Percentiles rank a stretch among this genome's conserved stretches.
These are phyloP conservation scores for Amaranthus hypochondriacus DNA, from an alignment of 148 eudicot genomes.

Conservation along the genomic window DNA sequence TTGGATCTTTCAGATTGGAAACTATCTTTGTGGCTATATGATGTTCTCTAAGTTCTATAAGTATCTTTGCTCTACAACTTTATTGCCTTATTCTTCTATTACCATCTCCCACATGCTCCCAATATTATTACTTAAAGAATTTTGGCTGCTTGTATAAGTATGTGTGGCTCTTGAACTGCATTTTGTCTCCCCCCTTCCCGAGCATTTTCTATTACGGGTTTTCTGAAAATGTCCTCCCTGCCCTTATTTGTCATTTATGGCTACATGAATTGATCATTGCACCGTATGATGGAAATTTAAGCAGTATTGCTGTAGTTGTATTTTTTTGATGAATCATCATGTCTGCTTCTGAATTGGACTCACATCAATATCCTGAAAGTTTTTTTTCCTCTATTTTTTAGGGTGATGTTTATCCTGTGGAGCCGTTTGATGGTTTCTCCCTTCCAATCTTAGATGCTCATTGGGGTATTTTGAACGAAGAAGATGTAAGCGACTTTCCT, in stretches of 20 bases:
- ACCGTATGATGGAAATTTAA: not conserved
- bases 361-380: not conserved
- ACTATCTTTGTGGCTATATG: too few relatives aligned
- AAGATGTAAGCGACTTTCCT: constrained; percentile 59
- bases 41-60: too few relatives aligned
- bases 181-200: too few relatives aligned
- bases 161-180: too few relatives aligned
- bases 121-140: too few relatives aligned
- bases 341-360: not conserved
- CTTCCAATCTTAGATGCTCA: constrained; percentile 45
- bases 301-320: not conserved
- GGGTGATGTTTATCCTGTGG: constrained; percentile 60
- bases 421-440: constrained; percentile 34
- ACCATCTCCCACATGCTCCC: too few relatives aligned
- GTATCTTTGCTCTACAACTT: too few relatives aligned
- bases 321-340: not conserved
- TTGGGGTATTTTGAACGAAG: constrained; percentile 80
- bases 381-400: constrained; percentile 22
- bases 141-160: too few relatives aligned
- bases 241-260: not conserved
- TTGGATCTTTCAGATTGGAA: too few relatives aligned
- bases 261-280: not conserved
- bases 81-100: too few relatives aligned
- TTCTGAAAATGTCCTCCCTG: too few relatives aligned
- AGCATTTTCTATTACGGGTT: too few relatives aligned